phyloP scores from a whole-genome alignment of 208 protist genomes.

The Acanthamoeba healyi region DNA sequence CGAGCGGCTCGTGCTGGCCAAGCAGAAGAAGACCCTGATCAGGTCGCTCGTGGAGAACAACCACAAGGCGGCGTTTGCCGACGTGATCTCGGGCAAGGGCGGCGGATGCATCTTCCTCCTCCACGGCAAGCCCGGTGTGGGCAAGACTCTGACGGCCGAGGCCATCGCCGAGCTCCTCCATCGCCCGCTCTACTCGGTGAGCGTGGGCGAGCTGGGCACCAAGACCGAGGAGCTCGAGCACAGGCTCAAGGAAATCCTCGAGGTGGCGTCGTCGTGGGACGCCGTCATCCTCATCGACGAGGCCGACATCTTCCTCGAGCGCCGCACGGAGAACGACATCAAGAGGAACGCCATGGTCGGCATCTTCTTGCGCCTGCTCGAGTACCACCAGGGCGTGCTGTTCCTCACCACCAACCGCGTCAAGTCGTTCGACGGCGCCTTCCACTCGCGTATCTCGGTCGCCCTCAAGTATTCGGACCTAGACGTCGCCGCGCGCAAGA shows the following conservation, averaged over 20 bases:
- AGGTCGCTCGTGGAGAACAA: constrained; percentile 72
- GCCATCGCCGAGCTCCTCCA: constrained; percentile 84
- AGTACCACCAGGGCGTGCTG: constrained; percentile 83
- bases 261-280: constrained; percentile 74
- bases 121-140: constrained; percentile 81
- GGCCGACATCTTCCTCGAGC: constrained; percentile 82
- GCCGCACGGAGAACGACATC: constrained; percentile 74
- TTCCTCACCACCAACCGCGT: constrained; percentile 87
- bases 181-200: constrained; percentile 82
- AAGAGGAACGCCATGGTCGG: constrained; percentile 80
- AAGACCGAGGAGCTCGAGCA: constrained; percentile 71
- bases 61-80: constrained; percentile 21
- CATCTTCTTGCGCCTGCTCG: constrained; percentile 84
- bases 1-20: constrained; percentile 77
- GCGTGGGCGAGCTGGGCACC: constrained; percentile 82
- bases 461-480: constrained; percentile 78
- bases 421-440: constrained; percentile 79
- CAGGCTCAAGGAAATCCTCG: constrained; percentile 73
- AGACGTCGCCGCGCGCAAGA: neutral
- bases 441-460: constrained; percentile 78
- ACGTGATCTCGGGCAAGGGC: constrained; percentile 84
- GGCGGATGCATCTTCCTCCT: constrained; percentile 84
- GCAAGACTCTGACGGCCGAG: constrained; percentile 85
- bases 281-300: constrained; percentile 84
- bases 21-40: constrained; percentile 76